phyloP scores from a whole-genome alignment of 345 rosid genomes.

The Hypericum androsaemum region DNA sequence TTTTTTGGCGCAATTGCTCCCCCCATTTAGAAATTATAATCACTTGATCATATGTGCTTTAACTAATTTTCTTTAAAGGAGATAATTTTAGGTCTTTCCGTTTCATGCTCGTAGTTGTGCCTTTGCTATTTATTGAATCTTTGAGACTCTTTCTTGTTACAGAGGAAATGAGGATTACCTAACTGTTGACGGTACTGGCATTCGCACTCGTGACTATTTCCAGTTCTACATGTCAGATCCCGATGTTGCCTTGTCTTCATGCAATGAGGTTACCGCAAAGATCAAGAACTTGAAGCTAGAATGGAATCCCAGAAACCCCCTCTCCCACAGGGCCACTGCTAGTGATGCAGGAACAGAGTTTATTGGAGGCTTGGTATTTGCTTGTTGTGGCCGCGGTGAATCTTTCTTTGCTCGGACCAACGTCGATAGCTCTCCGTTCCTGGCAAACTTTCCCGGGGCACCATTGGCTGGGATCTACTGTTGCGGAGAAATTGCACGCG shows the following conservation, averaged over 20 bases:
- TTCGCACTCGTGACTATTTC: slow-evolving; percentile 59
- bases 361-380: slow-evolving; percentile 63
- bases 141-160: slow-evolving; percentile 14
- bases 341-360: slow-evolving; percentile 20
- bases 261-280: slow-evolving; percentile 19
- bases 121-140: background rate
- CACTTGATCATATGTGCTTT: too few species aligned
- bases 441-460: slow-evolving; percentile 52
- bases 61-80: background rate
- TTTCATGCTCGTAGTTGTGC: background rate
- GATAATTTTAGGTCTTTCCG: background rate
- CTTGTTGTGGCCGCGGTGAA: slow-evolving; percentile 43
- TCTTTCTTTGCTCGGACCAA: slow-evolving; percentile 34
- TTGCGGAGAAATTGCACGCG: slow-evolving; percentile 57
- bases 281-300: slow-evolving; percentile 36
- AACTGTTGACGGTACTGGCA: slow-evolving; percentile 41
- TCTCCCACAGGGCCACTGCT: background rate
- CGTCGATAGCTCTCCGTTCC: slow-evolving; percentile 49
- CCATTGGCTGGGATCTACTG: slow-evolving; percentile 61
- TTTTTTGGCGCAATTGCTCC: too few species aligned
- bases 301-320: slow-evolving; percentile 13
- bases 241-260: slow-evolving; percentile 30
- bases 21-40: too few species aligned
- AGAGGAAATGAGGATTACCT: slow-evolving; percentile 62
- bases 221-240: slow-evolving; percentile 47